phyloP scores from a whole-genome alignment of 2,329 filamentous ascomycete species.

The Pyrenochaeta sp. region DNA sequence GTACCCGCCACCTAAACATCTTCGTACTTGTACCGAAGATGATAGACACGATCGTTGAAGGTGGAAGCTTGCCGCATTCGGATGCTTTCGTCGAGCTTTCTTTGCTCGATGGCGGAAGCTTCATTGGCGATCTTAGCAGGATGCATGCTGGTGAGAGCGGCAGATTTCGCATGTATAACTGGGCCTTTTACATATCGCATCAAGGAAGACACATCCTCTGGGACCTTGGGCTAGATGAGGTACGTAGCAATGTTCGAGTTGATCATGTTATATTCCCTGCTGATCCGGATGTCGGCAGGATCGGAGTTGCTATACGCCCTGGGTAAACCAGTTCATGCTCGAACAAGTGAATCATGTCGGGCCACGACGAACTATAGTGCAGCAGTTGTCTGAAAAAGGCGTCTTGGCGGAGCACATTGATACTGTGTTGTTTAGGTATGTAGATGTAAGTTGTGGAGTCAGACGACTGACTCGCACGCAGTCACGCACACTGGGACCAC shows the following conservation, averaged over 20 bases:
- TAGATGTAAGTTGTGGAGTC: neutral
- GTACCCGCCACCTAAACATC: neutral
- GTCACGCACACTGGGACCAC: slow-evolving; percentile 48
- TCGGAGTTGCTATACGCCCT: slow-evolving; percentile 42
- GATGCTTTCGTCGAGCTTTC: slow-evolving; percentile 34
- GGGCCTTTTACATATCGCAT: slow-evolving; percentile 44
- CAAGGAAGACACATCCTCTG: slow-evolving; percentile 37
- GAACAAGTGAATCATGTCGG: slow-evolving; percentile 37
- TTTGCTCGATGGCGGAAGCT: slow-evolving; percentile 46
- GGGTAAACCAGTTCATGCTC: slow-evolving; percentile 45
- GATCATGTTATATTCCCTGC: neutral
- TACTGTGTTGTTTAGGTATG: slow-evolving; percentile 42
- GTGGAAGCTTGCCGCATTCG: slow-evolving; percentile 20
- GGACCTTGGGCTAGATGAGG: slow-evolving; percentile 44
- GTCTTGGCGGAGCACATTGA: slow-evolving; percentile 30
- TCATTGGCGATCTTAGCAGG: slow-evolving; percentile 36
- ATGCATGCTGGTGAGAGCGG: slow-evolving; percentile 38
- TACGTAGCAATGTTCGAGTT: slow-evolving; percentile 14
- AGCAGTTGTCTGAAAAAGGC: slow-evolving; percentile 36
- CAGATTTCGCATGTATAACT: slow-evolving; percentile 47
- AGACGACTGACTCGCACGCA: slow-evolving; percentile 12
- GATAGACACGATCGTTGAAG: neutral
- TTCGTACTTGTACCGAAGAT: neutral
- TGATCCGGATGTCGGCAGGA: slow-evolving; percentile 26
- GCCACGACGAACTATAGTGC: slow-evolving; percentile 35